Base-by-base conservation (phyloP, 768 basidiomycete species). In the Lentinula raphanica region DNA sequence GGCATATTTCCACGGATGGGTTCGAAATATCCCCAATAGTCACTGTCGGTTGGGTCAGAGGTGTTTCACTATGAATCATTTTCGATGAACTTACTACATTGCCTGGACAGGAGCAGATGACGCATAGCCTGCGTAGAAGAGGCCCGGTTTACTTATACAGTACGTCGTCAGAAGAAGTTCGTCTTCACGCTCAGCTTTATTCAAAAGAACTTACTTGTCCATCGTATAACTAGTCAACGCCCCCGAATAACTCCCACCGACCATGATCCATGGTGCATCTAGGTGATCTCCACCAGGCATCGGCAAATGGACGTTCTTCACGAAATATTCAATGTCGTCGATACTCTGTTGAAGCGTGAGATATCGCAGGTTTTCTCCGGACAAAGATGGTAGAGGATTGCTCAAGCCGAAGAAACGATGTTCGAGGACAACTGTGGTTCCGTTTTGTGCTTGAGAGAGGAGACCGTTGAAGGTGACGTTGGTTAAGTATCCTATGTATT, bases 361-460 rank as follows among this genome's bases (percentile, higher is more conserved):
- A 12, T 81, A 62, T 46, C 71, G 69, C 44, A 90, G 71, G 64
- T 84, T 88, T 63, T 77, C 68, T 29, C 79, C 79, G 32, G 74
- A 80, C 27, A 90, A 77, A 66, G 89, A 77, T 19, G 78, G 72
- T 49, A 76, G 78, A 3, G 88, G 88, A 66, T 88, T 91, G 58
- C 87, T 90, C n/a, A 80, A 69, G 13, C 88, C 88, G 60, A 84
- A 90, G 75, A 85, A 91, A 23, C 89, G 79, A 64, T 90, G 88
- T 64, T 90, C 88, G 25, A 89, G 60, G 28, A 89, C 72, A 61
- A 90, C 73, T 5, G 81, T 78, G 17, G 82, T 82, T 21, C 84
- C 88, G 35, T 79, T 80, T 58, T 87, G 75, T 66, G 85, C 82
- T 65, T 87, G 82, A 9, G 86, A 84, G 59, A 88, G 82, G 51